A percentile compares a stretch with the other conserved stretches of the same genome.
phyloP scores from a whole-genome alignment of 1,284 basidiomycete genomes.

The Rhodotorula sp. region DNA sequence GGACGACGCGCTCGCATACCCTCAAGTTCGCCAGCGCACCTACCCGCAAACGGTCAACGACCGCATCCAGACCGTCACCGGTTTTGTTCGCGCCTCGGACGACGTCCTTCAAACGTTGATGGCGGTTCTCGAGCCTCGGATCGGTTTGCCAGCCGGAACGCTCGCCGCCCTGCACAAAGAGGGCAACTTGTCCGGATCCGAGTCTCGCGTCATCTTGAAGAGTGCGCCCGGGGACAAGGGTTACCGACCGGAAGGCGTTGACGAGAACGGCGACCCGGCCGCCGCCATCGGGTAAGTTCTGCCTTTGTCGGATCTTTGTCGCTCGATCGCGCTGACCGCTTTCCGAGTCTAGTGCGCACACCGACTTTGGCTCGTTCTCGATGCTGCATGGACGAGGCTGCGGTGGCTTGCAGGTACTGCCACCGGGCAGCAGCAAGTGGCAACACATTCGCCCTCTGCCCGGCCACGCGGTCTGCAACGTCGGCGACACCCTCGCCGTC shows the following conservation, averaged over 20 bases:
- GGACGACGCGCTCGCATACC: slow-evolving; percentile 36
- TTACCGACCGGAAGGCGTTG: slow-evolving; percentile 20
- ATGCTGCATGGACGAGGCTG: slow-evolving; percentile 41
- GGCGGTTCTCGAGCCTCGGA: slow-evolving; percentile 25
- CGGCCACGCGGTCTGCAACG: slow-evolving; percentile 43
- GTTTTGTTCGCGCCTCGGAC: slow-evolving; percentile 27
- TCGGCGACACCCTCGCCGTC: slow-evolving; percentile 41
- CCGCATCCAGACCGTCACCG: slow-evolving; percentile 24
- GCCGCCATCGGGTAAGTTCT: slow-evolving; percentile 32
- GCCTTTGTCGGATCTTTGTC: not conserved
- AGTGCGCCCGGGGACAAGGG: slow-evolving; percentile 18
- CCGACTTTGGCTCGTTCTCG: slow-evolving; percentile 52
- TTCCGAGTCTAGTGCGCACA: slow-evolving; percentile 42
- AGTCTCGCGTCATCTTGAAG: slow-evolving; percentile 33
- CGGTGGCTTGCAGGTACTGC: slow-evolving; percentile 44
- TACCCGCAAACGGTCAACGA: slow-evolving; percentile 26
- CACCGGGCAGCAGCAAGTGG: slow-evolving; percentile 41
- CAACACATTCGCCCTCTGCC: slow-evolving; percentile 41
- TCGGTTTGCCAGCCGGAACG: slow-evolving; percentile 30
- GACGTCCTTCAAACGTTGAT: slow-evolving; percentile 30
- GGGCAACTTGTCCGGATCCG: slow-evolving; percentile 30
- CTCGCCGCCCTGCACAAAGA: slow-evolving; percentile 34
- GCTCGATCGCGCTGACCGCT: too few species aligned
- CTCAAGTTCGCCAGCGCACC: slow-evolving; percentile 32
- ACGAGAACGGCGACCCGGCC: slow-evolving; percentile 30